These are phyloP conservation scores for Raffaelea albimanens DNA, from an alignment of 2,329 filamentous ascomycete species.

Conservation along the genomic window DNA sequence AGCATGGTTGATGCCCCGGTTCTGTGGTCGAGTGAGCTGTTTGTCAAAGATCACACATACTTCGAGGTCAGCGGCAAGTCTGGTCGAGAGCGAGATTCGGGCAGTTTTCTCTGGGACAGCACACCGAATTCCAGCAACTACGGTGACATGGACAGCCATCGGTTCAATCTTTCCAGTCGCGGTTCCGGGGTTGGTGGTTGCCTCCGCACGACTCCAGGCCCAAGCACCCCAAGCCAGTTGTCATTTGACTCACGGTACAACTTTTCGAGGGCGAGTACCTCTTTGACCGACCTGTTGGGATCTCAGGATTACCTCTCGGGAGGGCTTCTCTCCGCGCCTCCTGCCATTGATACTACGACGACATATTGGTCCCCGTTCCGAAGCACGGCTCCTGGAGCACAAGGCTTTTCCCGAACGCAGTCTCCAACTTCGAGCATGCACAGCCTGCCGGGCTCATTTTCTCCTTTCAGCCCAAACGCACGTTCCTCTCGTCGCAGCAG, in stretches of 20 bases:
- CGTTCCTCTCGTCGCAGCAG: background rate
- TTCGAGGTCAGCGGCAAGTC: conserved; percentile 35
- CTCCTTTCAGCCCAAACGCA: conserved; percentile 29
- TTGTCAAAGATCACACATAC: conserved; percentile 62
- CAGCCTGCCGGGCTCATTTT: conserved; percentile 44
- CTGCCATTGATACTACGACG: conserved; percentile 63
- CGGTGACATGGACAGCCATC: conserved; percentile 35
- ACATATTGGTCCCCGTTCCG: conserved; percentile 90
- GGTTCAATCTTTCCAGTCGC: conserved; percentile 33
- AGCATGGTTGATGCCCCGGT: conserved; percentile 77
- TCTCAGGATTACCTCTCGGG: conserved; percentile 60
- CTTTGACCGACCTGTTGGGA: conserved; percentile 57
- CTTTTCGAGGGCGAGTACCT: conserved; percentile 44
- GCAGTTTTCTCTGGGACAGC: conserved; percentile 40
- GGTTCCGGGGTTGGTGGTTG: conserved; percentile 42
- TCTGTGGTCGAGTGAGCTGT: conserved; percentile 86
- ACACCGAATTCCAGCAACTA: conserved; percentile 40
- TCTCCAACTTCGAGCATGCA: conserved; percentile 54
- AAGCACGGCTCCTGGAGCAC: conserved; percentile 54
- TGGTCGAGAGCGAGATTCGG: conserved; percentile 35
- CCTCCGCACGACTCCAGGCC: conserved; percentile 46
- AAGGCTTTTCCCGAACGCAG: conserved; percentile 44
- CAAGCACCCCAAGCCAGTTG: conserved; percentile 54
- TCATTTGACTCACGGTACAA: conserved; percentile 63
- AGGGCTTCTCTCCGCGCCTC: conserved; percentile 54